Conservation (phyloP, 345 rosid genomes). For the Acer saccharum region DNA sequence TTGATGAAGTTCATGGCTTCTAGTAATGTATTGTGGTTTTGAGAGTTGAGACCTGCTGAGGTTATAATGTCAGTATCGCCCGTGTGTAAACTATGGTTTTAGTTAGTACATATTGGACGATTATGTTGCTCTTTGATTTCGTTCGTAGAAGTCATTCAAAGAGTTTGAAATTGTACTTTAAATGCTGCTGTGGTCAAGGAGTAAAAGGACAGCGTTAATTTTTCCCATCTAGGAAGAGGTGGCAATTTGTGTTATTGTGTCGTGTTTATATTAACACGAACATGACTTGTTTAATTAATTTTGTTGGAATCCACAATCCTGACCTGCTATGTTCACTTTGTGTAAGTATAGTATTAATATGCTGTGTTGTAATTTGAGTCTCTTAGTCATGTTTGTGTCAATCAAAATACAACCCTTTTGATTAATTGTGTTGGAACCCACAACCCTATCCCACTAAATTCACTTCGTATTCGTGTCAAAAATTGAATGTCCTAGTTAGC, state of each 20-base stretch:
- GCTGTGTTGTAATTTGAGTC: background rate
- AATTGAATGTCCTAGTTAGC: background rate
- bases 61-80: background rate
- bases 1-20: background rate
- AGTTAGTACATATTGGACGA: too few species aligned
- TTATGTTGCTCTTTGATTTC: background rate
- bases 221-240: too few species aligned
- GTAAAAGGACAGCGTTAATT: too few species aligned
- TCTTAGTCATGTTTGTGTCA: background rate
- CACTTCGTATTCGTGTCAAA: background rate
- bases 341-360: background rate
- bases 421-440: background rate
- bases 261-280: too few species aligned
- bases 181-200: too few species aligned
- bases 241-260: too few species aligned
- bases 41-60: background rate
- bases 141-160: background rate
- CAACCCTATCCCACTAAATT: background rate
- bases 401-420: too few species aligned
- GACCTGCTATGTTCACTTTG: background rate
- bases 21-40: background rate
- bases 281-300: background rate
- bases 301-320: background rate
- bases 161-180: too few species aligned
- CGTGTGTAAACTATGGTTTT: background rate